Conservation (phyloP, 1,284 basidiomycete genomes). For the Sanguinoderma infundibulare region DNA sequence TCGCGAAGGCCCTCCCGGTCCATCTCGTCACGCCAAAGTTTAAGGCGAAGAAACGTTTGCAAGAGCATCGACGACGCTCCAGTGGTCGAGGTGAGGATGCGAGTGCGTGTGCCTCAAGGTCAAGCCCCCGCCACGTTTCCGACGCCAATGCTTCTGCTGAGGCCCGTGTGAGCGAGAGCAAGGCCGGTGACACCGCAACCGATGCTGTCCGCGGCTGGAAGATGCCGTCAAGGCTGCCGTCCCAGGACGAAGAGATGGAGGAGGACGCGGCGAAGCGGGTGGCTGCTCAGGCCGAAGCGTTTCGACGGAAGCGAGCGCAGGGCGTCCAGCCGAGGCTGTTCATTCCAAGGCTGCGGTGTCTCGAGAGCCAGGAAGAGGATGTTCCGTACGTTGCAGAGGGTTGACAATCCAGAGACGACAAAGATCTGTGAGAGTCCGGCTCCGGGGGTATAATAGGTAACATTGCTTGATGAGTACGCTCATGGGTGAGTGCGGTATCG, state of each 20-base stretch:
- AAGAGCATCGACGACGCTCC: not conserved
- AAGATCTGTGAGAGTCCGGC: not conserved
- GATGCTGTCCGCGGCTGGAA: not conserved
- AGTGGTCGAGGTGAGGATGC: not conserved
- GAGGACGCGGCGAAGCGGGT: slow-evolving; percentile 18
- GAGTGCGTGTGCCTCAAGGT: slow-evolving; percentile 1
- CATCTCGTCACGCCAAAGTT: slow-evolving; percentile 25
- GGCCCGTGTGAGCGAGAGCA: not conserved
- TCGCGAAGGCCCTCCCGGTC: not conserved
- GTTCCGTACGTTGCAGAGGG: not conserved
- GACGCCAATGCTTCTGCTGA: not conserved
- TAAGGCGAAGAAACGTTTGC: slow-evolving; percentile 11
- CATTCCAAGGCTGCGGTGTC: slow-evolving; percentile 30
- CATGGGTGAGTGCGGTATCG: no score
- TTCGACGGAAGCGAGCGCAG: slow-evolving; percentile 22
- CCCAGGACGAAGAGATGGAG: slow-evolving; percentile 24
- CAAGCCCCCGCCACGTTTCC: not conserved
- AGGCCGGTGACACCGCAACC: not conserved
- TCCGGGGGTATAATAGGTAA: not conserved
- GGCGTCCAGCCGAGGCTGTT: slow-evolving; percentile 29
- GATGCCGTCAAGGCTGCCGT: slow-evolving; percentile 15
- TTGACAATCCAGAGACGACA: not conserved
- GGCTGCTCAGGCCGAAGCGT: slow-evolving; percentile 18
- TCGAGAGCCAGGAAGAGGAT: slow-evolving; percentile 33
- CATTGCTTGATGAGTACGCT: no score